Evolutionary conservation across 2,329 filamentous ascomycete species (phyloP).

Genomic region (Fusarium circinatum): DNA sequence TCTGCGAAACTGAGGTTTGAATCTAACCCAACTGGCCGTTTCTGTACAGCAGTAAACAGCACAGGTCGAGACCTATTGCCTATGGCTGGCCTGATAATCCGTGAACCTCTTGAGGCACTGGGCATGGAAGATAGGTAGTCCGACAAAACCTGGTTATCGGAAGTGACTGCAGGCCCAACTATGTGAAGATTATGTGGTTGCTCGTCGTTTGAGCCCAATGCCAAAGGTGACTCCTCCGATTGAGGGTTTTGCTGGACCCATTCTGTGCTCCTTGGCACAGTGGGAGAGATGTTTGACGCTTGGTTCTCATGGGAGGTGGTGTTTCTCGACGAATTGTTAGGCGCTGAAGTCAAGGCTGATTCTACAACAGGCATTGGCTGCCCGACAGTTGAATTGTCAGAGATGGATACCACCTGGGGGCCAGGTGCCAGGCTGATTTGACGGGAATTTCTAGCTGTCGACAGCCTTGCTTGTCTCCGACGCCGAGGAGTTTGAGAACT

Average conservation of each 20-base stretch:
- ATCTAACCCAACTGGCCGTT: slow-evolving; percentile 56
- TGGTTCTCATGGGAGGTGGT: neutral
- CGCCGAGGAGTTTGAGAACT: slow-evolving; percentile 31
- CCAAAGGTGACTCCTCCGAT: slow-evolving; percentile 44
- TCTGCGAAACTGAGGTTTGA: slow-evolving; percentile 52
- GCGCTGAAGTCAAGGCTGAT: neutral
- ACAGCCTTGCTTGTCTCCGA: slow-evolving; percentile 17
- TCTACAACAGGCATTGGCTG: neutral
- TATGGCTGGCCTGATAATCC: slow-evolving; percentile 47
- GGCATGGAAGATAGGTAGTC: slow-evolving; percentile 60
- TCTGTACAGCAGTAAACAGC: slow-evolving; percentile 59
- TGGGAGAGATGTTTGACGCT: neutral
- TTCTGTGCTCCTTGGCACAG: neutral
- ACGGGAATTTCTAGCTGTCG: neutral
- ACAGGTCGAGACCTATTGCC: slow-evolving; percentile 52
- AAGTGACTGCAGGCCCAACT: slow-evolving; percentile 67
- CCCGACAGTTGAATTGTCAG: neutral
- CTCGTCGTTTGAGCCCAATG: slow-evolving; percentile 49
- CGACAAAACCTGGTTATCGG: slow-evolving; percentile 70
- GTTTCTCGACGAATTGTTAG: neutral
- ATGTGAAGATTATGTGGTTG: slow-evolving; percentile 61
- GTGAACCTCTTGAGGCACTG: slow-evolving; percentile 44
- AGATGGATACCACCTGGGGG: neutral
- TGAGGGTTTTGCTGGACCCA: neutral
- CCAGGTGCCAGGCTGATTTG: neutral